These are phyloP conservation scores for Boeremia lycopersici DNA, from an alignment of 2,329 filamentous ascomycete species.

Conservation along the genomic window DNA sequence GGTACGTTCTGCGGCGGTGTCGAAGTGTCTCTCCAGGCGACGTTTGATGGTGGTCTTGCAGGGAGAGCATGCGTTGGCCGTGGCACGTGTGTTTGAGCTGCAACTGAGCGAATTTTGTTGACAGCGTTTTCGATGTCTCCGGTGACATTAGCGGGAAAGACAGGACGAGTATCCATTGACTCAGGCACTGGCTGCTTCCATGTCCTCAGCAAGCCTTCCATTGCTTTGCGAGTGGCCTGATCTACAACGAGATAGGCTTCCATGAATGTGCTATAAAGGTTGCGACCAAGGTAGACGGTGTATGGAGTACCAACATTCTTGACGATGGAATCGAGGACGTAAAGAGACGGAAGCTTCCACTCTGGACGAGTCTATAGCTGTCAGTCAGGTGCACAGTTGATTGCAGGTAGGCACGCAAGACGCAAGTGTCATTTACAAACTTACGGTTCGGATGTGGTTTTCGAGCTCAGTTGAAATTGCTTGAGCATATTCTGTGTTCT, in stretches of 20 bases:
- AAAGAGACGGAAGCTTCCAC: conserved; percentile 93
- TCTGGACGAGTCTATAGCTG: conserved; percentile 76
- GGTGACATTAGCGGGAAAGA: conserved; percentile 86
- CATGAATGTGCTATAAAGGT: conserved; percentile 95
- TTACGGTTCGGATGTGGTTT: conserved; percentile 93
- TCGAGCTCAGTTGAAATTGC: conserved; percentile 89
- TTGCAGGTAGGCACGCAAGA: conserved; percentile 46
- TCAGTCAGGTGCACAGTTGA: conserved; percentile 19
- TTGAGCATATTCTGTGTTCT: conserved; percentile 94
- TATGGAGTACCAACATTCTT: conserved; percentile 99
- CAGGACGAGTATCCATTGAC: conserved; percentile 87
- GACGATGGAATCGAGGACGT: conserved; percentile 96
- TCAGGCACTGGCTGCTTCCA: conserved; percentile 98
- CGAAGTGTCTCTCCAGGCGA: conserved; percentile 72
- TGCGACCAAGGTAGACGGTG: conserved; percentile 90
- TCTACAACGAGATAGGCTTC: conserved; percentile 93
- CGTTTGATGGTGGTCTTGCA: conserved; percentile 53
- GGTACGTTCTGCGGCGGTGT: conserved; percentile 66
- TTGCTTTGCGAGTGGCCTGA: conserved; percentile 78
- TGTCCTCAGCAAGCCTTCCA: conserved; percentile 96
- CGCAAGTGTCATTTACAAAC: conserved; percentile 45
- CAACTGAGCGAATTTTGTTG: conserved; percentile 75
- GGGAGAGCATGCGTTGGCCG: conserved; percentile 49
- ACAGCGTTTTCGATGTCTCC: conserved; percentile 92
- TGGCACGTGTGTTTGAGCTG: conserved; percentile 63